These are phyloP conservation scores for Xerocomus spinulosus DNA, from an alignment of 768 basidiomycete species.

Conservation along the genomic window DNA sequence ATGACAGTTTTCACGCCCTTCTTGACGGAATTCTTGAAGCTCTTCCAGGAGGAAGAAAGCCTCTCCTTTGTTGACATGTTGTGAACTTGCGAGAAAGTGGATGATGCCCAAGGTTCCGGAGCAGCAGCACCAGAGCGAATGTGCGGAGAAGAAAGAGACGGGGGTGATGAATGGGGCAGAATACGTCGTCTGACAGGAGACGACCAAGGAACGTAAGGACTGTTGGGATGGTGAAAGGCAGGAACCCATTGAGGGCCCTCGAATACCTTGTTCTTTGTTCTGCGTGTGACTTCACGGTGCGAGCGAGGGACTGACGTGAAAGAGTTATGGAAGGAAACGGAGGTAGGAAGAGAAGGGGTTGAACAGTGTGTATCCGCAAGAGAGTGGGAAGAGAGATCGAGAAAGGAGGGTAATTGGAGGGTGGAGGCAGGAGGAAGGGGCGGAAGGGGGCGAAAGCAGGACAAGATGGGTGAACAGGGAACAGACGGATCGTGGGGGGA, in stretches of 20 bases:
- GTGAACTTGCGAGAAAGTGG: constrained; percentile 15
- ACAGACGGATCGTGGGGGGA: constrained; percentile 10
- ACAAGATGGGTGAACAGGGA: constrained; percentile 8
- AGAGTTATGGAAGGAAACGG: constrained; percentile 15
- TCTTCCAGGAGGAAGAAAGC: constrained; percentile 27
- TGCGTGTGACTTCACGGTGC: constrained; percentile 8
- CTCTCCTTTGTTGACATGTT: constrained; percentile 18
- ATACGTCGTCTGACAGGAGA: constrained; percentile 39
- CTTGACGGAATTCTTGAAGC: constrained; percentile 30
- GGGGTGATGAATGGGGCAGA: constrained; percentile 36
- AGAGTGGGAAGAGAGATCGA: constrained; percentile 25
- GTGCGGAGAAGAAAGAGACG: constrained; percentile 30
- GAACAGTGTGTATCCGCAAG: constrained; percentile 8
- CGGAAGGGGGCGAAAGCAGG: constrained; percentile 30
- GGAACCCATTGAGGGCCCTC: constrained; percentile 34
- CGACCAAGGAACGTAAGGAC: constrained; percentile 53
- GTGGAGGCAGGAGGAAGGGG: constrained; percentile 36
- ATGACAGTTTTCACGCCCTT: constrained; percentile 22
- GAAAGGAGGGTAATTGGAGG: constrained; percentile 37
- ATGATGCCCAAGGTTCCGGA: constrained; percentile 37
- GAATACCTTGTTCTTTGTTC: constrained; percentile 19
- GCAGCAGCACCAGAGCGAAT: constrained; percentile 39
- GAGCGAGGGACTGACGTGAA: constrained; percentile 15
- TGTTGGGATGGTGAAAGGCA: constrained; percentile 46
- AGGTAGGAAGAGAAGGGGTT: constrained; percentile 12